These are phyloP conservation scores for Fagopyrum homotropicum DNA, from an alignment of 148 eudicot species.

Conservation along the genomic window DNA sequence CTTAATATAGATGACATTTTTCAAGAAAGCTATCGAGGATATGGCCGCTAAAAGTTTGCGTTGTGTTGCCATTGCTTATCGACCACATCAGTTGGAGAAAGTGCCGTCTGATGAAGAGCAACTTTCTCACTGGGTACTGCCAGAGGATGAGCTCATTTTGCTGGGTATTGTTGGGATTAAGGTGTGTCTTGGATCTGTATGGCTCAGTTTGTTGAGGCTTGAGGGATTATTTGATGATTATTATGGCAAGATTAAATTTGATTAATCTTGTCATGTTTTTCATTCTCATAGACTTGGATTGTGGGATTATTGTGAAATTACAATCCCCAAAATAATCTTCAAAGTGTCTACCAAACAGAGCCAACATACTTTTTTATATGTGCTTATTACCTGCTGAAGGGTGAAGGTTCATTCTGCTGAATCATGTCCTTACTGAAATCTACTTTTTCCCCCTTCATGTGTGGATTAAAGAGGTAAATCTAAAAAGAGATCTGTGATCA, in stretches of 20 bases:
- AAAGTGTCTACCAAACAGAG: no score
- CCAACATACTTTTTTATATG: background rate
- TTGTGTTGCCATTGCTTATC: constrained; percentile 66
- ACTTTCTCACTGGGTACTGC: constrained; percentile 43
- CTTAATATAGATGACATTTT: constrained; percentile 28
- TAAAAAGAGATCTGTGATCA: background rate
- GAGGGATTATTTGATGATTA: no score
- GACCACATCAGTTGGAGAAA: constrained; percentile 26
- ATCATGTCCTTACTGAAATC: constrained; percentile 21
- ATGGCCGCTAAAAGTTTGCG: constrained; percentile 63
- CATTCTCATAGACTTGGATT: no score
- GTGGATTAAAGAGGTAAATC: background rate
- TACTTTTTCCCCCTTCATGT: background rate
- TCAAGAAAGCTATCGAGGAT: constrained; percentile 43
- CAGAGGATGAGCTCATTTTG: constrained; percentile 56
- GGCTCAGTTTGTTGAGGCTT: no score
- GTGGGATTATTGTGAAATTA: no score
- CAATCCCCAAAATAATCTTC: no score
- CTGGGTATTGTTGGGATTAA: constrained; percentile 67
- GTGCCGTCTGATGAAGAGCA: constrained; percentile 53
- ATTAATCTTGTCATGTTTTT: no score
- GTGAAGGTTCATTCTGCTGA: constrained; percentile 49
- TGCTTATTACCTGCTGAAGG: constrained; percentile 32
- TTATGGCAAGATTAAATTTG: no score
- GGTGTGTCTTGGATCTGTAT: constrained; percentile 21